A percentile compares a stretch with the other conserved stretches of the same genome.
These are phyloP conservation scores for Gossypium rotundifolium DNA, from an alignment of 345 rosid species.

Conservation along the genomic window DNA sequence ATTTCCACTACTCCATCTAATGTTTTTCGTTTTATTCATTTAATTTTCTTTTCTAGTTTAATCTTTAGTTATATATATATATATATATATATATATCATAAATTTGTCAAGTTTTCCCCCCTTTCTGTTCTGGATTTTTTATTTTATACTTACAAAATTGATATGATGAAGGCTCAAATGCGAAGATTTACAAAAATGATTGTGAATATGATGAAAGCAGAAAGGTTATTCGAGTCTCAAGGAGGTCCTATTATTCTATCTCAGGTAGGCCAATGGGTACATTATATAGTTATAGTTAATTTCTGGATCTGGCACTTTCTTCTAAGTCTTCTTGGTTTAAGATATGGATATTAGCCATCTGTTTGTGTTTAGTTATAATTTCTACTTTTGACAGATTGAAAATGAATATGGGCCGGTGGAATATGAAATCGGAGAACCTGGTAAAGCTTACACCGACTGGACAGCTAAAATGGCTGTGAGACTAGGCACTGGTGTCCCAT, in stretches of 20 bases:
- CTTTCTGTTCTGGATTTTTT: not conserved
- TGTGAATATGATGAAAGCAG: slow-evolving; percentile 96
- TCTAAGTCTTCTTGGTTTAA: not conserved
- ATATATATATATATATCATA: not conserved
- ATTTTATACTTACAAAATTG: slow-evolving; percentile 11
- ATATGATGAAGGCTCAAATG: slow-evolving; percentile 65
- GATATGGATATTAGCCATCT: not conserved
- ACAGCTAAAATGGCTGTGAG: slow-evolving; percentile 97
- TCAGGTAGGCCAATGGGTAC: slow-evolving; percentile 47
- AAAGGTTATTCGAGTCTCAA: slow-evolving; percentile 71
- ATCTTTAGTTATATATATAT: not conserved
- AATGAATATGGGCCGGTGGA: slow-evolving; percentile 98
- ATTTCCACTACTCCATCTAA: slow-evolving; percentile 23
- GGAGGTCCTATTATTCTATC: slow-evolving; percentile 98
- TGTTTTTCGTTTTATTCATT: slow-evolving; percentile 6
- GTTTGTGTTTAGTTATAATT: slow-evolving; percentile 11
- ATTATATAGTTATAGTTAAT: not conserved
- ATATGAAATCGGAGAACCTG: slow-evolving; percentile 69
- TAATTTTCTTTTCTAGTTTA: not conserved
- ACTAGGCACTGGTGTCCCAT: slow-evolving; percentile 92
- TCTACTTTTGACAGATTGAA: slow-evolving; percentile 59
- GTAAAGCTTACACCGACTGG: slow-evolving; percentile 70
- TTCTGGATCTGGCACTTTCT: not conserved
- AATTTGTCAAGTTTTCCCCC: not conserved
- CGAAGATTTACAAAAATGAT: slow-evolving; percentile 80